Percentiles rank a stretch among this genome's conserved stretches.
Evolutionary conservation across 176 grass and related monocot genomes (phyloP).

Genomic region (Carex scoparia): DNA sequence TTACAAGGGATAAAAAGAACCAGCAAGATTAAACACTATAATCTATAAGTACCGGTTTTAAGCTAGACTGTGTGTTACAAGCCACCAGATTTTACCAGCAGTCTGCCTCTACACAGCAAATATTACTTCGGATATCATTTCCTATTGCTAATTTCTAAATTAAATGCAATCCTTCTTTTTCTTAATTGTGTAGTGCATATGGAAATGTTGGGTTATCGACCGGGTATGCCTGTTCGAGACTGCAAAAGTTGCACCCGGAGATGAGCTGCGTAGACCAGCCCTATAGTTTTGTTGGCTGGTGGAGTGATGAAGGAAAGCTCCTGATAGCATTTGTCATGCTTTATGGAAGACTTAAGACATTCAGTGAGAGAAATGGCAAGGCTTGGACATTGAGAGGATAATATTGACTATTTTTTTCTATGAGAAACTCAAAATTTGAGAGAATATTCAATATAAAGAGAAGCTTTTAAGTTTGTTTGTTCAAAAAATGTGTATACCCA

Average conservation of each 20-base stretch:
- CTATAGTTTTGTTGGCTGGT: slow-evolving; percentile 57
- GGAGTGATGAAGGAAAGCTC: slow-evolving; percentile 70
- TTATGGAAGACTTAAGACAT: slow-evolving; percentile 55
- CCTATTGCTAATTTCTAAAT: neutral
- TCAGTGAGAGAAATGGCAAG: slow-evolving; percentile 27
- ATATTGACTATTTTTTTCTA: neutral
- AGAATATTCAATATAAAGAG: neutral
- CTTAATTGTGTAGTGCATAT: slow-evolving; percentile 37
- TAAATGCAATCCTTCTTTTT: neutral
- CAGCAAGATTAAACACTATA: neutral
- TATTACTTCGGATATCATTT: neutral
- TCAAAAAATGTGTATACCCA: neutral
- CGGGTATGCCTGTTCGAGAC: slow-evolving; percentile 53
- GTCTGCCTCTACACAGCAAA: neutral
- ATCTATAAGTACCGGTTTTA: neutral
- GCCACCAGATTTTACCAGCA: neutral
- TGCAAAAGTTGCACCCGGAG: slow-evolving; percentile 24
- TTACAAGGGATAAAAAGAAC: neutral
- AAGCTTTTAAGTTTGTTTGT: neutral
- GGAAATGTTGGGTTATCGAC: slow-evolving; percentile 67
- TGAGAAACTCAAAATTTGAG: neutral
- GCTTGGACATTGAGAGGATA: slow-evolving; percentile 7
- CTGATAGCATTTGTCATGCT: slow-evolving; percentile 56
- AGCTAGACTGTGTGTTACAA: neutral
- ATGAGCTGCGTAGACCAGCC: slow-evolving; percentile 40